Evolutionary conservation across 164 flowering plant species (phyloP), one percentile per base, ranked within the genome.

Genomic region (Warburgia ugandensis): DNA sequence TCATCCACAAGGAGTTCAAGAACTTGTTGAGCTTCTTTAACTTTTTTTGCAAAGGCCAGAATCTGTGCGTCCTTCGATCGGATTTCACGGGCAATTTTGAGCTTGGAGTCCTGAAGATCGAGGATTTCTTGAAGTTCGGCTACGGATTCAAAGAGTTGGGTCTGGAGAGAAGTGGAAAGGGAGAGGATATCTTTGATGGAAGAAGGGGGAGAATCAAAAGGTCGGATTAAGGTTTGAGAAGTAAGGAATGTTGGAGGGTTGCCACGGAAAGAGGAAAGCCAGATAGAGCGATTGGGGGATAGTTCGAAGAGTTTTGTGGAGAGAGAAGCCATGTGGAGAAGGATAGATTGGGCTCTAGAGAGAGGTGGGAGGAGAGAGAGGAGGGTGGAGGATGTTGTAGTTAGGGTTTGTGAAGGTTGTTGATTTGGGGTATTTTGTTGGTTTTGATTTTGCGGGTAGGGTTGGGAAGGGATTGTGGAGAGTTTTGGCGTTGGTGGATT

Each of bases 311-410:
- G 88, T 35, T 63, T 75, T 39, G 83, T 62, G 9, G 84, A 70
- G 33, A 92, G 77, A 39, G 94, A 72, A n/a, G 95, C 80, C 87
- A 92, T 80, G 37, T 86, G 95, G 41, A 65, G 69, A 52, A 92
- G 95, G 44, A 88, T 77, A 30, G 81, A 60, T 59, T 85, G 95
- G 26, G 97, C 97, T 43, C 97, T 58, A n/a, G 86, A 67, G 48
- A 83, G 83, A 22, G 99, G 99, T 0, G 99, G 95, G 44, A 83
- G 87, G 37, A 85, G 95, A 46, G 95, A 63, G 25, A 92, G 89
- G 48, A 88, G 85, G 8, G 85, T 61, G 12, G 91, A 61, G n/a
- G 96, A 79, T 27, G 74, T 26, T 6, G 73, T 52, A 22, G 78
- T 33, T 46, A 73, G 57, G 70, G 57, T 56, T 55, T 35, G 46